Evolutionary conservation across 148 eudicot genomes (phyloP).

Genomic region (Silene conica): DNA sequence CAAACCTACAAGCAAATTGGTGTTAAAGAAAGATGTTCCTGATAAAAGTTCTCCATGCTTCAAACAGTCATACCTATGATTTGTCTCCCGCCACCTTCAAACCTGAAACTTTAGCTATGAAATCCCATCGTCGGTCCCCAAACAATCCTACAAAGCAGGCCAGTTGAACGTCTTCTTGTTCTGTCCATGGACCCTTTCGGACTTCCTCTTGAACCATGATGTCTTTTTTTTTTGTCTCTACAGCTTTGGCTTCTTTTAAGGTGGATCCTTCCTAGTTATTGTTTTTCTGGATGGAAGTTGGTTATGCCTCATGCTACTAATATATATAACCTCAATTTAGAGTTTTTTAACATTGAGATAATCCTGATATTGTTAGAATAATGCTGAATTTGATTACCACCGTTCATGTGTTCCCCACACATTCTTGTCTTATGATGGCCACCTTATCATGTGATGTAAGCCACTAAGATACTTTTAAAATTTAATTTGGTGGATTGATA

Average conservation of each 20-base stretch:
- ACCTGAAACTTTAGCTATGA: constrained; percentile 99
- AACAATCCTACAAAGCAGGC: constrained; percentile 80
- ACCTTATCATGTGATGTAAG: constrained; percentile 50
- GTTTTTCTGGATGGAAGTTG: constrained; percentile 16
- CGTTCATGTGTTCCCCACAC: constrained; percentile 53
- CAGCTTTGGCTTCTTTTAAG: constrained; percentile 18
- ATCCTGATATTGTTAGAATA: constrained; percentile 26
- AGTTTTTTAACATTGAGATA: constrained; percentile 31
- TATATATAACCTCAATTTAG: constrained; percentile 33
- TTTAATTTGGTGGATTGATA: constrained; percentile 32
- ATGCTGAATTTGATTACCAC: constrained; percentile 39
- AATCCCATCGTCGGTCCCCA: constrained; percentile 98
- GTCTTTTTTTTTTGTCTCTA: not conserved
- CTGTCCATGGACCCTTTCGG: constrained; percentile 95
- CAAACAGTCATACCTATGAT: constrained; percentile 62
- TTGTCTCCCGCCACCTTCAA: constrained; percentile 99
- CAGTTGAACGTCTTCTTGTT: constrained; percentile 84
- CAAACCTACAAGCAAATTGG: constrained; percentile 56
- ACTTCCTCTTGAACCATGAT: constrained; percentile 50
- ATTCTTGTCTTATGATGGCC: constrained; percentile 35
- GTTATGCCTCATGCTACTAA: constrained; percentile 18
- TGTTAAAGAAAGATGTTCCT: constrained; percentile 32
- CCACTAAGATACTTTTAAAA: constrained; percentile 38
- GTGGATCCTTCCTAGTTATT: constrained; percentile 14
- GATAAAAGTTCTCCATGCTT: constrained; percentile 35